Evolutionary conservation across 2,329 filamentous ascomycete genomes (phyloP), one percentile per base, ranked within the genome.

Genomic region (Lachnellula occidentalis): DNA sequence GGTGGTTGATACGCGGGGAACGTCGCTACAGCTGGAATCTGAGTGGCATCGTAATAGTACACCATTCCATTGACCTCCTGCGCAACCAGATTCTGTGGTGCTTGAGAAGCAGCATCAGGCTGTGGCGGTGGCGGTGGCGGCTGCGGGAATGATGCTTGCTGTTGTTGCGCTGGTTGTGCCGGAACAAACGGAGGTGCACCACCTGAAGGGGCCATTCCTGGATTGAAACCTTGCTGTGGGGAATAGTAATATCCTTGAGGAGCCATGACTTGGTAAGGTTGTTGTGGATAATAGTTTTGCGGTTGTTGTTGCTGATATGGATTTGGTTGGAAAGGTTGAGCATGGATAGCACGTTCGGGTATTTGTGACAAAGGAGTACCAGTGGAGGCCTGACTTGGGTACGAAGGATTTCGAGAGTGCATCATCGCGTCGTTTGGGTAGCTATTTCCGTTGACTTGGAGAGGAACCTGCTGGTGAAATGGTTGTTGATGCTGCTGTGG

Each of bases 51-150:
- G 65, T 91, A 92, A 69, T 96, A 99, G 71, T 95, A 97, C 1
- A 96, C 91, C 81, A 95, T 97, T 58, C 94, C 94, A 63, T 96
- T 95, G 60, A 86, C 85, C 74, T 97, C 92, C 70, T 96, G 92
- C 0, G 90, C 90, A 47, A 87, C 80, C 42, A 83, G 70, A 59
- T 76, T 80, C 19, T 87, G 79, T 54, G 81, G 81, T 17, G 74
- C 71, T 60, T 80, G 82, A 31, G 74, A 72, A 6, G 67, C 57
- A 17, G 53, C 54, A 24, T 54, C 55, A 47, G 65, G 61, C 55
- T 31, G 27, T 31, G 27, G 9, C 27, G 27, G 27, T 4, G 69
- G 63, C 45, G 76, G 74, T 41, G 62, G 63, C 11, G 55, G 34
- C 49, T 61, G 63, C 17, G 56, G 50, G 15, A 58, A 64, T 41